A percentile compares a stretch with the other conserved stretches of the same genome.
Evolutionary conservation across 495 filamentous ascomycete genomes (phyloP).

Genomic region (Penicillium chermesinum): DNA sequence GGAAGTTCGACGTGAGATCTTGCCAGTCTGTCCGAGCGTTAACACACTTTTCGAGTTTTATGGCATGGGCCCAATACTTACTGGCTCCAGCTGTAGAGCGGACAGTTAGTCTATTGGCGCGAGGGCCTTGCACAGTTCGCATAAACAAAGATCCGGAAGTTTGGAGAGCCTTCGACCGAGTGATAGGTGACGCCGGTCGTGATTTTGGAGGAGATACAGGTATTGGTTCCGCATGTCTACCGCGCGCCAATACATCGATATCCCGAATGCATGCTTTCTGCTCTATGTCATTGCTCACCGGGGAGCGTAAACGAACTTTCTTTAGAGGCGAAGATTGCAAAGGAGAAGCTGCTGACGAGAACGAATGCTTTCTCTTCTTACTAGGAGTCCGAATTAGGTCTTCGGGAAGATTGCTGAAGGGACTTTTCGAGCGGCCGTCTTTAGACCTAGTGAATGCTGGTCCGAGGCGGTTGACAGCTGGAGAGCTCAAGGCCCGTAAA

Average conservation of each 20-base stretch:
- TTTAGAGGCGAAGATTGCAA: slow-evolving; percentile 52
- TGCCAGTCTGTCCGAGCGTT: slow-evolving; percentile 55
- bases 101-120: slow-evolving; percentile 30
- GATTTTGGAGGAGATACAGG: slow-evolving; percentile 17
- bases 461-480: slow-evolving; percentile 54
- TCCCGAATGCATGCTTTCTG: slow-evolving; percentile 28
- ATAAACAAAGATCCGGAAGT: slow-evolving; percentile 37
- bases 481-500: slow-evolving; percentile 64
- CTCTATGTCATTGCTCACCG: slow-evolving; percentile 30
- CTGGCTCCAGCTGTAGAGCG: slow-evolving; percentile 41
- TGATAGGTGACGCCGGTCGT: slow-evolving; percentile 33
- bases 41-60: background rate
- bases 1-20: slow-evolving; percentile 67
- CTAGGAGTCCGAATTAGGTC: slow-evolving; percentile 34
- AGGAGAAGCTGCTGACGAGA: slow-evolving; percentile 46
- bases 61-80: slow-evolving; percentile 17
- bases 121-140: slow-evolving; percentile 36
- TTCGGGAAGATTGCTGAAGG: slow-evolving; percentile 24
- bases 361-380: slow-evolving; percentile 42
- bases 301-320: slow-evolving; percentile 33
- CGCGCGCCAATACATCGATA: slow-evolving; percentile 21
- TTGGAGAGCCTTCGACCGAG: slow-evolving; percentile 40
- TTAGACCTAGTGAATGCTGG: slow-evolving; percentile 42
- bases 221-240: slow-evolving; percentile 10
- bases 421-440: slow-evolving; percentile 27